Conservation (phyloP, 305 asterid species). For the Plantago lanceolata region DNA sequence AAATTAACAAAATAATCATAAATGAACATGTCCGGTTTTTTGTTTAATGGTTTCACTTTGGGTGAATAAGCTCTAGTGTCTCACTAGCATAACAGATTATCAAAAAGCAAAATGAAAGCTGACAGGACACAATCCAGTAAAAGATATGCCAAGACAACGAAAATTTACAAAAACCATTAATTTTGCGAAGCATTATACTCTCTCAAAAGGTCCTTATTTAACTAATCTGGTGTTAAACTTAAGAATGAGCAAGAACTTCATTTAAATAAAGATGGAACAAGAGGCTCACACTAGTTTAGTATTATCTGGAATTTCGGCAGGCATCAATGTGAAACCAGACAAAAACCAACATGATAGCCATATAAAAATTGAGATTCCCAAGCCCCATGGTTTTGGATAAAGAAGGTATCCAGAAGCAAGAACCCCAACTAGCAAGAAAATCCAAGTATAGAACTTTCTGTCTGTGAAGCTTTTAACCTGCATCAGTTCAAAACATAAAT, state of each 20-base stretch:
- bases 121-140: slow-evolving; percentile 6
- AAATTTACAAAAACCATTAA: background rate
- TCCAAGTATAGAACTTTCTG: slow-evolving; percentile 87
- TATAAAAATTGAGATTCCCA: slow-evolving; percentile 53
- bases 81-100: background rate
- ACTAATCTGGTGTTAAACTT: background rate
- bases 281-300: slow-evolving; percentile 73
- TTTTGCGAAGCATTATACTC: background rate
- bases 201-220: background rate
- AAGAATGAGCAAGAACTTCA: too few species aligned
- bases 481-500: slow-evolving; percentile 23
- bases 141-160: background rate
- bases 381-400: slow-evolving; percentile 45
- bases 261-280: slow-evolving; percentile 9
- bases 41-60: background rate
- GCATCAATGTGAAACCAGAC: slow-evolving; percentile 85
- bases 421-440: slow-evolving; percentile 67
- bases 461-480: slow-evolving; percentile 90
- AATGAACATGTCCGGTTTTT: background rate
- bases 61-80: slow-evolving; percentile 6
- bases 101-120: background rate
- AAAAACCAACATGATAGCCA: slow-evolving; percentile 77
- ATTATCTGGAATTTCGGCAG: slow-evolving; percentile 97
- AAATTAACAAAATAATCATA: background rate
- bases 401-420: slow-evolving; percentile 58